phyloP scores from a whole-genome alignment of 2,329 filamentous ascomycete genomes.

The Passalora sequoiae region DNA sequence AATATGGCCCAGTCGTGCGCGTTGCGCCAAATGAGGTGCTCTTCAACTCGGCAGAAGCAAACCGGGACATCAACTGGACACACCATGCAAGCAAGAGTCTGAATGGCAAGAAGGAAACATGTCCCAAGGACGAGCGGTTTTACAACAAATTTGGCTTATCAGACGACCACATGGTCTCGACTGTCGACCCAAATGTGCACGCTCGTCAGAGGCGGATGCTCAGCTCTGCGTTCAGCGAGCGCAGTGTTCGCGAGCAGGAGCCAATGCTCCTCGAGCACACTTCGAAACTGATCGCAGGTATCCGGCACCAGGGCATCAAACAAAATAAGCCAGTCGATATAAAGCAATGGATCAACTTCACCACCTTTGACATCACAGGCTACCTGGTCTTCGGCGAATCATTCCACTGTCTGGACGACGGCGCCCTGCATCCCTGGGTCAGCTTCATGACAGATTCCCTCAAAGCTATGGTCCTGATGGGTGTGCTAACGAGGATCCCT shows the following conservation, averaged over 20 bases:
- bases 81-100: constrained; percentile 28
- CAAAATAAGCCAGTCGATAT: constrained; percentile 13
- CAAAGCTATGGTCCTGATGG: neutral
- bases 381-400: constrained; percentile 1
- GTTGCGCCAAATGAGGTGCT: constrained; percentile 29
- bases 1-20: constrained; percentile 29
- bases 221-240: constrained; percentile 35
- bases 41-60: no score
- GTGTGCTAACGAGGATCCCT: no score
- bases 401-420: neutral
- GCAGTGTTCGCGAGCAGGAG: constrained; percentile 36
- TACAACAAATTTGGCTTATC: no score
- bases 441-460: constrained; percentile 3
- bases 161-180: constrained; percentile 5
- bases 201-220: constrained; percentile 31
- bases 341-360: constrained; percentile 6
- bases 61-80: no score
- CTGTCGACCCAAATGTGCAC: constrained; percentile 8
- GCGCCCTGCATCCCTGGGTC: neutral
- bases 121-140: neutral
- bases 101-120: constrained; percentile 44
- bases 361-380: constrained; percentile 3
- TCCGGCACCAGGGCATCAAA: constrained; percentile 32
- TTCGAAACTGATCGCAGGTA: constrained; percentile 34
- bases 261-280: constrained; percentile 37